Percentiles rank a stretch among this genome's conserved stretches.
phyloP scores from a whole-genome alignment of 139 green algal species.

The Coccomyxa sp. region DNA sequence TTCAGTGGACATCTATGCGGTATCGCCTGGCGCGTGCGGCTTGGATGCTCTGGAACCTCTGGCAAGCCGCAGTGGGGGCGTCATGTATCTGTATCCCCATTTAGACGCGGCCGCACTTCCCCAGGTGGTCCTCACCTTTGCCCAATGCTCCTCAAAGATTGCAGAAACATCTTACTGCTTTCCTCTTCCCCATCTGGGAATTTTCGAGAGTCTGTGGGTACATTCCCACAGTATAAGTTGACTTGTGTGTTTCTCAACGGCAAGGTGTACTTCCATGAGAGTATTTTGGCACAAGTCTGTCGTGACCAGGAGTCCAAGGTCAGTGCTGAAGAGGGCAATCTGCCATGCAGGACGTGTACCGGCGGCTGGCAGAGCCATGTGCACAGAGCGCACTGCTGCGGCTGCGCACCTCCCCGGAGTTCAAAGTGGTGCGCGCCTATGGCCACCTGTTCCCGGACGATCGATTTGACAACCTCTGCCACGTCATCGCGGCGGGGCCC shows the following conservation, averaged over 20 bases:
- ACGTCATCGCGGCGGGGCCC: conserved; percentile 58
- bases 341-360: conserved; percentile 78
- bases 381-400: conserved; percentile 65
- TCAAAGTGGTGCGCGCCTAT: conserved; percentile 59
- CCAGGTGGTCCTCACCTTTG: conserved; percentile 31
- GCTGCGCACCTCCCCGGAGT: conserved; percentile 63
- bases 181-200: not conserved
- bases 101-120: conserved; percentile 43
- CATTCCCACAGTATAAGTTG: too few species aligned
- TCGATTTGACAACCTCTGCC: conserved; percentile 68
- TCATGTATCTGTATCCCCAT: conserved; percentile 69
- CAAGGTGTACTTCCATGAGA: too few species aligned
- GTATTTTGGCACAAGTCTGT: too few species aligned
- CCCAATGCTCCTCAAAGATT: too few species aligned
- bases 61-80: conserved; percentile 57
- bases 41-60: conserved; percentile 54
- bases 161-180: not conserved
- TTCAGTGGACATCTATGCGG: conserved; percentile 75
- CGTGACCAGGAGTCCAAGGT: too few species aligned
- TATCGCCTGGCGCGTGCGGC: conserved; percentile 10
- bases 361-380: conserved; percentile 48
- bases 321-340: not conserved
- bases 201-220: too few species aligned
- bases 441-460: conserved; percentile 55
- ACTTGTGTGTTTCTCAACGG: too few species aligned